Evolutionary conservation across 202 grass and related monocot genomes (phyloP).

Genomic region (Dendrocalamus latiflorus): DNA sequence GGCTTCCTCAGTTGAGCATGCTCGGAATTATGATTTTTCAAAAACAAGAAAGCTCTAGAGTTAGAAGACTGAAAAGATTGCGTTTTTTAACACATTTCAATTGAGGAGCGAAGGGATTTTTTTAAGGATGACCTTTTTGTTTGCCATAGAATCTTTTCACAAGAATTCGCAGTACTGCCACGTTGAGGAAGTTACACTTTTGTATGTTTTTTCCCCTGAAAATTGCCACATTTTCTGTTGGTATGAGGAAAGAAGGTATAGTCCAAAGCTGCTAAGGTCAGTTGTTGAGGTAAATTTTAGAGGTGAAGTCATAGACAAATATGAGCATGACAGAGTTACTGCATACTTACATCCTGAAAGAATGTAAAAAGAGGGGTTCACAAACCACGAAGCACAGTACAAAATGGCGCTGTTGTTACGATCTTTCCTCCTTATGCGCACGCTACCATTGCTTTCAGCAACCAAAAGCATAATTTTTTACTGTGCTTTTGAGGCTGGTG

Average conservation of each 20-base stretch:
- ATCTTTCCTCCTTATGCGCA: conserved; percentile 1
- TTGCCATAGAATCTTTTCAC: background rate
- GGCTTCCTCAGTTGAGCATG: background rate
- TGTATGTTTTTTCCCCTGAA: background rate
- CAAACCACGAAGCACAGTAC: conserved; percentile 10
- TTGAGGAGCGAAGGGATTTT: background rate
- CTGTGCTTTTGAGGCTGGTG: conserved; percentile 5
- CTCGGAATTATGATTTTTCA: background rate
- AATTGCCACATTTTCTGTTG: conserved; percentile 11
- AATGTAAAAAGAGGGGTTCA: background rate
- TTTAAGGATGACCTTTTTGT: background rate
- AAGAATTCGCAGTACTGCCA: background rate
- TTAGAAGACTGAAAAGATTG: background rate
- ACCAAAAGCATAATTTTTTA: background rate
- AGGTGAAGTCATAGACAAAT: background rate
- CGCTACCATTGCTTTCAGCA: conserved; percentile 23
- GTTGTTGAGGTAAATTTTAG: background rate
- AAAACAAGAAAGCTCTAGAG: background rate
- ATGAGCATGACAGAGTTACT: background rate
- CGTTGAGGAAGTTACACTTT: background rate
- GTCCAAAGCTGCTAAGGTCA: background rate
- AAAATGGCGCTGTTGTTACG: background rate
- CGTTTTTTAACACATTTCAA: background rate
- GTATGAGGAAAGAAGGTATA: background rate
- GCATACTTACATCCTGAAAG: background rate